Evolutionary conservation across 495 filamentous ascomycete genomes (phyloP).

Genomic region (Beverwykella pulmonaria): DNA sequence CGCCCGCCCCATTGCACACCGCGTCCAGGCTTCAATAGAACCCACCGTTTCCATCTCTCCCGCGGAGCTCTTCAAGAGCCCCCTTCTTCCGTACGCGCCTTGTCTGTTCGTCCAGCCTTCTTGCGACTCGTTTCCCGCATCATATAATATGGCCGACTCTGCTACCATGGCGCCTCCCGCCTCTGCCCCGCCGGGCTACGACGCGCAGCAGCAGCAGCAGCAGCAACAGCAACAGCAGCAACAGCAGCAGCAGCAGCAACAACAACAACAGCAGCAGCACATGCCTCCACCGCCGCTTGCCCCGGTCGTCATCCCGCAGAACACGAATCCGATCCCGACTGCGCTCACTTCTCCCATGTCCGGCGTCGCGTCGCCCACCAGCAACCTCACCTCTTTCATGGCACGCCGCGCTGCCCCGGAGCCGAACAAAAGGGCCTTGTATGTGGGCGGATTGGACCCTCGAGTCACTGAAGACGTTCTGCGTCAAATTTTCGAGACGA

Average conservation of each 20-base stretch:
- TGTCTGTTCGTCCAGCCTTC: constrained; percentile 4
- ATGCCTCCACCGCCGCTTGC: constrained; percentile 93
- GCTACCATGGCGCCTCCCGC: constrained; percentile 39
- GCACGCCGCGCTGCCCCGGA: constrained; percentile 88
- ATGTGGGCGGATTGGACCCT: constrained; percentile 93
- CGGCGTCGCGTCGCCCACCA: constrained; percentile 71
- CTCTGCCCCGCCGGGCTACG: constrained; percentile 44
- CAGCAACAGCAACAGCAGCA: constrained; percentile 39
- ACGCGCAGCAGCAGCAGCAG: constrained; percentile 22
- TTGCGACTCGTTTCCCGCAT: constrained; percentile 5
- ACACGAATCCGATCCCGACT: constrained; percentile 92
- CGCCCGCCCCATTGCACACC: constrained; percentile 7
- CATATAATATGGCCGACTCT: constrained; percentile 35
- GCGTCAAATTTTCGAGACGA: constrained; percentile 98
- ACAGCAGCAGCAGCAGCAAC: constrained; percentile 51
- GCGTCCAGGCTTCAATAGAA: neutral
- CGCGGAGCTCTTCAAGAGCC: constrained; percentile 4
- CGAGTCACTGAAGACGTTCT: constrained; percentile 95
- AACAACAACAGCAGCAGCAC: constrained; percentile 55
- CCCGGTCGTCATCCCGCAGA: constrained; percentile 89
- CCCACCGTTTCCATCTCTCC: neutral
- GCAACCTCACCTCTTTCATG: constrained; percentile 29
- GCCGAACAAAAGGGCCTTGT: constrained; percentile 97
- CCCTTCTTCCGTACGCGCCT: neutral
- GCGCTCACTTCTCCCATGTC: constrained; percentile 63